Evolutionary conservation across 768 basidiomycete species (phyloP).

Genomic region (Jaapia argillacea): DNA sequence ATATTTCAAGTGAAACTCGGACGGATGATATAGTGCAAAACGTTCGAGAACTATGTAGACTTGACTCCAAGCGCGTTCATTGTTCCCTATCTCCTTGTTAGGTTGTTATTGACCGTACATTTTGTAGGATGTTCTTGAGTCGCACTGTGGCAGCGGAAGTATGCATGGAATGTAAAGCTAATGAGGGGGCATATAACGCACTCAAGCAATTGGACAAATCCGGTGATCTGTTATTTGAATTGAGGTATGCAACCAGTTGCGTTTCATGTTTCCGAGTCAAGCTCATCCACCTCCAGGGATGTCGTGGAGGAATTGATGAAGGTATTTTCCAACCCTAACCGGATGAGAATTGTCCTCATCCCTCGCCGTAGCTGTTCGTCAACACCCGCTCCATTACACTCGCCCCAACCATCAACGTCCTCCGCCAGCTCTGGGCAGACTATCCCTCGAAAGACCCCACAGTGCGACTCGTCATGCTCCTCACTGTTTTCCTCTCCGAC

Average conservation of each 20-base stretch:
- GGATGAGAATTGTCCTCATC: too few species aligned
- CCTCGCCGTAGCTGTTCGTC: slow-evolving; percentile 41
- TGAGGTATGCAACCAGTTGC: slow-evolving; percentile 37
- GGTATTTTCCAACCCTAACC: too few species aligned
- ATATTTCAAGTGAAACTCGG: slow-evolving; percentile 26
- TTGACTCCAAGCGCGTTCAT: slow-evolving; percentile 50
- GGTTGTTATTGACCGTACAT: slow-evolving; percentile 1
- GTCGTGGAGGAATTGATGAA: slow-evolving; percentile 60
- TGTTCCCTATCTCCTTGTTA: slow-evolving; percentile 3
- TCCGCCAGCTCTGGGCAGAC: slow-evolving; percentile 56
- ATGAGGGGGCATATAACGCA: slow-evolving; percentile 59
- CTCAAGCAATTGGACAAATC: slow-evolving; percentile 58
- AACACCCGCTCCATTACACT: slow-evolving; percentile 57
- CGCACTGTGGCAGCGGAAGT: slow-evolving; percentile 78
- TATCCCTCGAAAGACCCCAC: slow-evolving; percentile 51
- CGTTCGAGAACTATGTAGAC: slow-evolving; percentile 59
- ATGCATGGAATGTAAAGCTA: slow-evolving; percentile 71
- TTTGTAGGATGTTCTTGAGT: slow-evolving; percentile 65
- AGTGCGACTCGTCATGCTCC: slow-evolving; percentile 65
- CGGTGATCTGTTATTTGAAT: slow-evolving; percentile 56
- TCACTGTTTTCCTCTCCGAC: slow-evolving; percentile 46
- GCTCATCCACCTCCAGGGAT: slow-evolving; percentile 18
- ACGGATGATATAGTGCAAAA: slow-evolving; percentile 58
- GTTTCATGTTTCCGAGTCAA: background rate
- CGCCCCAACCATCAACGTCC: slow-evolving; percentile 33